Evolutionary conservation across 805 yeast species (phyloP).

Genomic region (Starmerella stellata): DNA sequence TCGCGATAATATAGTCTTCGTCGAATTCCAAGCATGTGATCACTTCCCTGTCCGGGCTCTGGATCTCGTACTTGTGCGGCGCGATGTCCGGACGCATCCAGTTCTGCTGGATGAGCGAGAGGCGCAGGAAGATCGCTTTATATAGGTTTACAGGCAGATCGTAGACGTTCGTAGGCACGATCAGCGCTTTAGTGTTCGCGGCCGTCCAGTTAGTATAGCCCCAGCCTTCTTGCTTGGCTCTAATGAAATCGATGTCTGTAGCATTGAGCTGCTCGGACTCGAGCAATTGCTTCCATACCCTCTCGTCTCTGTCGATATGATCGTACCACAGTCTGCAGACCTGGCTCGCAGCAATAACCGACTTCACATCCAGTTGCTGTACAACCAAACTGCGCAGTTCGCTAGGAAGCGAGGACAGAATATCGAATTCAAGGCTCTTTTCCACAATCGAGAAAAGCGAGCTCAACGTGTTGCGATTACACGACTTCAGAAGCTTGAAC

Average conservation of each 20-base stretch:
- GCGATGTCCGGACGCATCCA: slow-evolving; percentile 63
- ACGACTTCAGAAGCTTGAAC: slow-evolving; percentile 37
- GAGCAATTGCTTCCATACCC: slow-evolving; percentile 53
- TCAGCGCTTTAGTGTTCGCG: slow-evolving; percentile 1
- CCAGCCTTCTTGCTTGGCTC: slow-evolving; percentile 23
- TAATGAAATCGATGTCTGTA: slow-evolving; percentile 29
- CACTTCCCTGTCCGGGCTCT: slow-evolving; percentile 32
- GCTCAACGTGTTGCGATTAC: slow-evolving; percentile 45
- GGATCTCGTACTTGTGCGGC: slow-evolving; percentile 53
- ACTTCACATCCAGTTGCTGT: slow-evolving; percentile 40
- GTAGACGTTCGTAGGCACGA: slow-evolving; percentile 14
- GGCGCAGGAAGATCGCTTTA: slow-evolving; percentile 43
- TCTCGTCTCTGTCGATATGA: slow-evolving; percentile 40
- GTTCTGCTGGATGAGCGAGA: slow-evolving; percentile 38
- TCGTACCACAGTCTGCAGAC: slow-evolving; percentile 57
- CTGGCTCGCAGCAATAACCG: slow-evolving; percentile 41
- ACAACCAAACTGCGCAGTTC: slow-evolving; percentile 57
- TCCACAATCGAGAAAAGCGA: slow-evolving; percentile 36
- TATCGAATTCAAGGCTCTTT: slow-evolving; percentile 49
- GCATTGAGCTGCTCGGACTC: slow-evolving; percentile 43
- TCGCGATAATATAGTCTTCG: slow-evolving; percentile 75
- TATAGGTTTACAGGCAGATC: slow-evolving; percentile 24
- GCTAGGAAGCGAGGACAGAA: slow-evolving; percentile 49
- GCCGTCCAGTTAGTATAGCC: slow-evolving; percentile 22
- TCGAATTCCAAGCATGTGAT: slow-evolving; percentile 91